Evolutionary conservation across 345 rosid genomes (phyloP).

Genomic region (Syzygium aqueum): DNA sequence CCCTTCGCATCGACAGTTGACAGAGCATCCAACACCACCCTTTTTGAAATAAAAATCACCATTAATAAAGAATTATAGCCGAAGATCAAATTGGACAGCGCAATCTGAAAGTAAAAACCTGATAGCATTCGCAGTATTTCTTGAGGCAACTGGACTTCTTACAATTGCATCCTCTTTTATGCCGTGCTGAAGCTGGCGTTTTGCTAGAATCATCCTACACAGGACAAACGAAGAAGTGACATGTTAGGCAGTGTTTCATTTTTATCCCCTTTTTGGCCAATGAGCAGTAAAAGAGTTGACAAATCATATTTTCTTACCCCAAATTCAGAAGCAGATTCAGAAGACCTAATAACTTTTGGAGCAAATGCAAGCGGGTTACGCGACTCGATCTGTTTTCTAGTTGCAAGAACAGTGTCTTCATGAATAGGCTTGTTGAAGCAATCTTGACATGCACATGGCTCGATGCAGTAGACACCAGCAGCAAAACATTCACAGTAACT

Average conservation of each 20-base stretch:
- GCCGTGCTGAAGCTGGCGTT: constrained; percentile 98
- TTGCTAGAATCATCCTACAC: constrained; percentile 76
- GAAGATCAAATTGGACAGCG: neutral
- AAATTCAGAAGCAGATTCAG: constrained; percentile 51
- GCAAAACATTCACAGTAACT: constrained; percentile 99
- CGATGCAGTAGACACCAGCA: constrained; percentile 97
- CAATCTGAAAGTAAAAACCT: constrained; percentile 29
- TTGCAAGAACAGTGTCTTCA: constrained; percentile 92
- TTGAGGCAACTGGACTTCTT: constrained; percentile 93
- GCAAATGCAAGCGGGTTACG: constrained; percentile 99
- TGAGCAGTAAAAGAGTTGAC: neutral
- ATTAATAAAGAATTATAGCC: neutral
- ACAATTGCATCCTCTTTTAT: constrained; percentile 99
- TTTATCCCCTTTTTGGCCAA: neutral
- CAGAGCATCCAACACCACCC: constrained; percentile 99
- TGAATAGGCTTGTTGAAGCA: constrained; percentile 98
- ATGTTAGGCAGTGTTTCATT: neutral
- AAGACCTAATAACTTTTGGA: constrained; percentile 80
- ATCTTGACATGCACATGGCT: constrained; percentile 96
- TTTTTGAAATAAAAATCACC: constrained; percentile 9
- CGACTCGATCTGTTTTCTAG: constrained; percentile 95
- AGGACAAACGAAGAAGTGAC: neutral
- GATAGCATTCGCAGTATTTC: constrained; percentile 98
- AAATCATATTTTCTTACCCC: constrained; percentile 34
- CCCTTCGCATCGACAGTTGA: constrained; percentile 95